Conservation (phyloP, 2,329 filamentous ascomycete species). For the Stagonosporopsis chrysanthemi region DNA sequence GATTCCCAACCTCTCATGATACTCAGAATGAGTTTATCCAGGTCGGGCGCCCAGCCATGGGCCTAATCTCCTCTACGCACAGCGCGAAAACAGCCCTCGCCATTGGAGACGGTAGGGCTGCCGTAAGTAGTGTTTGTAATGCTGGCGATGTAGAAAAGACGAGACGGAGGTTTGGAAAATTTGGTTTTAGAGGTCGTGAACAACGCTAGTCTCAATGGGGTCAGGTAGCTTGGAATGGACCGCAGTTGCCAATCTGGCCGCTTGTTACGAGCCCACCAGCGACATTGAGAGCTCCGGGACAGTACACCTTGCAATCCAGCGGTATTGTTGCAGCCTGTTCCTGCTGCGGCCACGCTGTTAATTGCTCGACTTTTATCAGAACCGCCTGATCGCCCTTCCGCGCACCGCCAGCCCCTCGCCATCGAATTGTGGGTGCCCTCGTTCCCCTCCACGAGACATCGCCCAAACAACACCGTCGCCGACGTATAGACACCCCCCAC, state of each 20-base stretch:
- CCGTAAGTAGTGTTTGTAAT: constrained; percentile 66
- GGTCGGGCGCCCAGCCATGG: constrained; percentile 76
- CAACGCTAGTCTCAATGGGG: constrained; percentile 32
- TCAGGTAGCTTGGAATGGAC: constrained; percentile 26
- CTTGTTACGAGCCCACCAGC: constrained; percentile 23
- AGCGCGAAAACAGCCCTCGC: constrained; percentile 71
- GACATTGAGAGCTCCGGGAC: constrained; percentile 30
- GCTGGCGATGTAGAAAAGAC: constrained; percentile 62
- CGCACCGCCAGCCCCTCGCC: constrained; percentile 36
- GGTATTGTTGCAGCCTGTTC: constrained; percentile 36
- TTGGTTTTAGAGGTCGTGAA: constrained; percentile 34
- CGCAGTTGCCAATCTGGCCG: constrained; percentile 43
- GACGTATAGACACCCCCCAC: constrained; percentile 36
- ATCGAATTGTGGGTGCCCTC: constrained; percentile 42
- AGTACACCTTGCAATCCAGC: constrained; percentile 30
- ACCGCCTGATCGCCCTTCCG: constrained; percentile 13
- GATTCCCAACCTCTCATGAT: constrained; percentile 73
- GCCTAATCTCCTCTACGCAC: constrained; percentile 68
- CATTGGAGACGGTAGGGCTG: constrained; percentile 59
- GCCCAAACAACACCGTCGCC: constrained; percentile 21
- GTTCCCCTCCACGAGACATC: constrained; percentile 38
- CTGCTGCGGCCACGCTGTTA: constrained; percentile 24
- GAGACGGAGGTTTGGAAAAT: constrained; percentile 51
- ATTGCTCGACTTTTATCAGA: constrained; percentile 10
- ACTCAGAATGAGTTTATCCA: constrained; percentile 69